phyloP scores from a whole-genome alignment of 768 basidiomycete species.

The Mycena capillaripes region DNA sequence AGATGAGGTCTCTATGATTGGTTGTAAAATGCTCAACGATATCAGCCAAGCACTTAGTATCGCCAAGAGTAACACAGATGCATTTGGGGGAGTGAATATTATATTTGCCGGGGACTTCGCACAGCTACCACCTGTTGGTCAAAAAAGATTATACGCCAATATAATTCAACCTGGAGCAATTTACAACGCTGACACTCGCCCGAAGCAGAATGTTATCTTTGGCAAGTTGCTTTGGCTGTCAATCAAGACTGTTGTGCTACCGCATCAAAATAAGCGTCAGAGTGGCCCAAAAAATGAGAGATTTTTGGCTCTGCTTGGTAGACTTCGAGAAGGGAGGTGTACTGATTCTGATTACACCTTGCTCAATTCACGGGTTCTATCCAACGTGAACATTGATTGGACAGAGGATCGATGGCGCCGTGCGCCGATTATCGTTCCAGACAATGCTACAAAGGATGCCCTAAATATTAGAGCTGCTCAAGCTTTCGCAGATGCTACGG shows the following conservation, averaged over 20 bases:
- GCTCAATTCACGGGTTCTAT: background rate
- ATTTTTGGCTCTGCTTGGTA: too few relatives aligned
- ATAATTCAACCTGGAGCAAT: background rate
- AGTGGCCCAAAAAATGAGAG: background rate
- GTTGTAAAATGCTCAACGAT: background rate
- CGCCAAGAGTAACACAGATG: conserved; percentile 45
- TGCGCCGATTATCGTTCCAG: background rate
- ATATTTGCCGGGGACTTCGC: conserved; percentile 61
- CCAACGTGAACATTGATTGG: background rate
- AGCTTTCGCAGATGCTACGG: background rate
- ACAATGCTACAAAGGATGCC: background rate
- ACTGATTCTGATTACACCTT: background rate
- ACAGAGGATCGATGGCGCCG: too few relatives aligned
- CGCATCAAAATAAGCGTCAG: background rate
- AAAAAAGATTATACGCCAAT: conserved; percentile 16
- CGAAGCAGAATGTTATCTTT: background rate
- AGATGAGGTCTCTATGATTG: background rate
- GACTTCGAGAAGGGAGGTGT: background rate
- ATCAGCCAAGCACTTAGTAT: conserved; percentile 42
- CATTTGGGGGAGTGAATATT: conserved; percentile 57
- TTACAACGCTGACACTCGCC: background rate
- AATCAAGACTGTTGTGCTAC: background rate
- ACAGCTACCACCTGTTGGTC: conserved; percentile 41
- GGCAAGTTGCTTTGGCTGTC: conserved; percentile 30
- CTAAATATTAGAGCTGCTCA: background rate